Conservation (phyloP, 2,329 filamentous ascomycete genomes). For the Fusarium equiseti region DNA sequence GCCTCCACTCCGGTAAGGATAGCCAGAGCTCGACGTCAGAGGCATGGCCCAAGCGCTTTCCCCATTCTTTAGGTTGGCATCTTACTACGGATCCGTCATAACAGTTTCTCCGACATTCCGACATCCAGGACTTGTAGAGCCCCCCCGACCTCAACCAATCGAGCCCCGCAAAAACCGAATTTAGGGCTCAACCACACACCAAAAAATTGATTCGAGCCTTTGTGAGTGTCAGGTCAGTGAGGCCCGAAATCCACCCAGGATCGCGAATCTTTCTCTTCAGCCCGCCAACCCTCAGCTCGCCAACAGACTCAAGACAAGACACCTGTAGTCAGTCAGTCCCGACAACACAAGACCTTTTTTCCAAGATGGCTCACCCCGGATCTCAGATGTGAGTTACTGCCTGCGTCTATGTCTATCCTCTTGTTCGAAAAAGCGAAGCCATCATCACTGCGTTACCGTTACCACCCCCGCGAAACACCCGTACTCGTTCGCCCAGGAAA, state of each 20-base stretch:
- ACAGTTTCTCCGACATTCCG: constrained; percentile 38
- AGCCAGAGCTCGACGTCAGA: constrained; percentile 41
- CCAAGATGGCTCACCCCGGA: constrained; percentile 71
- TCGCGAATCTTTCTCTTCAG: constrained; percentile 50
- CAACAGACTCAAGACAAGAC: constrained; percentile 46
- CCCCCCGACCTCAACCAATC: too few relatives aligned
- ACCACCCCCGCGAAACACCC: constrained; percentile 26
- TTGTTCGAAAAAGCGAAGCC: constrained; percentile 12
- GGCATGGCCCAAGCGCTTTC: constrained; percentile 38
- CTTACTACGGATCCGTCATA: constrained; percentile 8
- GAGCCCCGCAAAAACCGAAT: constrained; percentile 18
- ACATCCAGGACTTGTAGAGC: neutral
- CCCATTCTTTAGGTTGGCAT: neutral
- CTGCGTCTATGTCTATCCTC: constrained; percentile 8
- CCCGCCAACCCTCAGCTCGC: constrained; percentile 54
- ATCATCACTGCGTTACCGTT: constrained; percentile 3
- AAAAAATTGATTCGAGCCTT: constrained; percentile 47
- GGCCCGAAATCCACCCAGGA: constrained; percentile 48
- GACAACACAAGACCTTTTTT: constrained; percentile 49
- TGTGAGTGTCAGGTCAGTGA: constrained; percentile 41
- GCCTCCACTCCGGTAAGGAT: constrained; percentile 7
- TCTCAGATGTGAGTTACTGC: constrained; percentile 69
- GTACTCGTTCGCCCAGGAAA: constrained; percentile 1
- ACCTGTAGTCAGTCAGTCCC: constrained; percentile 45
- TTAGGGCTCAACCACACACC: constrained; percentile 54